Evolutionary conservation across 1,139 yeast species (phyloP).

Genomic region (Sugiyamaella pinicola): DNA sequence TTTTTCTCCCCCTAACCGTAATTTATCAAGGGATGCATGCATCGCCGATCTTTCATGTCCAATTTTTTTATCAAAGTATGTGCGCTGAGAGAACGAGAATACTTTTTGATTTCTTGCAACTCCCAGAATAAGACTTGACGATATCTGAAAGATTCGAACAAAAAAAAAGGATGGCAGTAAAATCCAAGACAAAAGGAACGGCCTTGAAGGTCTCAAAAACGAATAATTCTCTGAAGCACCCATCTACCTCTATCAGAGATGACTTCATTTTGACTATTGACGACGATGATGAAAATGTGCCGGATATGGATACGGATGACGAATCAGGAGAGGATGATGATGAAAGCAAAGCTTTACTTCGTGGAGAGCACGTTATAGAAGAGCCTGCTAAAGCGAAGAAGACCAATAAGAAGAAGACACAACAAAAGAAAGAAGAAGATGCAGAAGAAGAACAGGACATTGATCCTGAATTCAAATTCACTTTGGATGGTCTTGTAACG

Average conservation of each 20-base stretch:
- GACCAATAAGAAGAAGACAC: conserved; percentile 40
- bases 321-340: conserved; percentile 45
- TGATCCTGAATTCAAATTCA: conserved; percentile 73
- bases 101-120: background rate
- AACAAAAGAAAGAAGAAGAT: conserved; percentile 37
- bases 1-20: conserved; percentile 4
- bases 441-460: conserved; percentile 47
- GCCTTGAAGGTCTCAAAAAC: background rate
- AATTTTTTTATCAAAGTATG: conserved; percentile 5
- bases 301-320: conserved; percentile 58
- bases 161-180: conserved; percentile 1
- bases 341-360: conserved; percentile 28
- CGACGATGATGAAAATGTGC: conserved; percentile 64
- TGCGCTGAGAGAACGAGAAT: background rate
- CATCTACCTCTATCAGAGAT: conserved; percentile 24
- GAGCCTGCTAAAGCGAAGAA: conserved; percentile 30
- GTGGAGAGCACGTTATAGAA: conserved; percentile 33
- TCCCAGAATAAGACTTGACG: background rate
- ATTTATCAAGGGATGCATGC: conserved; percentile 4
- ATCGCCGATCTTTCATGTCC: conserved; percentile 10
- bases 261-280: conserved; percentile 74
- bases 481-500: conserved; percentile 62
- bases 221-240: background rate
- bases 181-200: conserved; percentile 14
- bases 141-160: background rate